Conservation (phyloP, 257 asterid species). For the Ajuga chamaepitys region DNA sequence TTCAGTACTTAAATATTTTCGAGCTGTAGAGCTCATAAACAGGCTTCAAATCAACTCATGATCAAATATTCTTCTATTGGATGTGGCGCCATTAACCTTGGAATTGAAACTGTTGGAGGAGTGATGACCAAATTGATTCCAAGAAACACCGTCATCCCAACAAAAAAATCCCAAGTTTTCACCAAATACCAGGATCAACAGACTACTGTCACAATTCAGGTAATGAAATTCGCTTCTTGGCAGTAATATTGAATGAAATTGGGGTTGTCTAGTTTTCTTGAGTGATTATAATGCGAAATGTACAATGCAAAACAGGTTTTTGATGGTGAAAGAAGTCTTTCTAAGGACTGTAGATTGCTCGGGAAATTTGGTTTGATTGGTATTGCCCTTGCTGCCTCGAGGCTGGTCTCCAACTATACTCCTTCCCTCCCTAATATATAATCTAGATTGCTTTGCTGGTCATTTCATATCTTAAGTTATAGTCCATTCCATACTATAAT, state of each 20-base stretch:
- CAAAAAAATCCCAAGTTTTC: constrained; percentile 92
- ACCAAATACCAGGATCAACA: constrained; percentile 99
- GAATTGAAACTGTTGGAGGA: constrained; percentile 97
- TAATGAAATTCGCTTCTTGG: constrained; percentile 12
- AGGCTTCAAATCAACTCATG: not conserved
- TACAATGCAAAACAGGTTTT: constrained; percentile 44
- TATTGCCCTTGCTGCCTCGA: constrained; percentile 92
- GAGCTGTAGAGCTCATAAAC: not conserved
- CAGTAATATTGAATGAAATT: not conserved
- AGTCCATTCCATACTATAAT: too few species aligned
- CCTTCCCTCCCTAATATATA: too few species aligned
- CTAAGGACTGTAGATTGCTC: constrained; percentile 87
- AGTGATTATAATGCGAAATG: not conserved
- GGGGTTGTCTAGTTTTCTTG: not conserved
- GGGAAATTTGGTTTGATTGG: constrained; percentile 89
- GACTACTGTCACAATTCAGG: constrained; percentile 89
- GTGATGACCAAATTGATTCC: constrained; percentile 99
- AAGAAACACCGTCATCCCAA: constrained; percentile 89
- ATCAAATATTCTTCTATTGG: constrained; percentile 86
- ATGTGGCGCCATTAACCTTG: constrained; percentile 94
- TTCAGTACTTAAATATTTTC: not conserved
- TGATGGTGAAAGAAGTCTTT: constrained; percentile 94
- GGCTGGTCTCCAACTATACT: constrained; percentile 25
- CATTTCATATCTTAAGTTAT: too few species aligned
- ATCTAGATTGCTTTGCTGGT: too few species aligned